A percentile compares a stretch with the other conserved stretches of the same genome.
These are phyloP conservation scores for Neospermospora avenae DNA, from an alignment of 2,329 filamentous ascomycete genomes.

Conservation along the genomic window DNA sequence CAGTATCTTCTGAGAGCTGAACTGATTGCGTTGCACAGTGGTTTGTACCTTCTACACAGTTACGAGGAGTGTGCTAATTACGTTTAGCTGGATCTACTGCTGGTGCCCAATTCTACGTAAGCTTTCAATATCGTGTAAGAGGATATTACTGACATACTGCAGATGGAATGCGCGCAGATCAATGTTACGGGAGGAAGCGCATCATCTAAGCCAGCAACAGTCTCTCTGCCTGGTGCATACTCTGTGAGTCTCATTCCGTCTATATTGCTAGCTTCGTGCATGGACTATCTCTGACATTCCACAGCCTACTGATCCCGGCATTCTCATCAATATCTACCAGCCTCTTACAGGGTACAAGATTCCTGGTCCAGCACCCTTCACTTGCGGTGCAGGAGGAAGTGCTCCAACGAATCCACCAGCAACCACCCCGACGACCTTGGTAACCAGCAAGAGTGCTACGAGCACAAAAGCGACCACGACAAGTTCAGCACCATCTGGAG, in stretches of 20 bases:
- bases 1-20: constrained; percentile 59
- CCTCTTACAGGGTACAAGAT: constrained; percentile 38
- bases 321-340: constrained; percentile 46
- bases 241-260: constrained; percentile 35
- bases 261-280: too few species aligned
- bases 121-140: not conserved
- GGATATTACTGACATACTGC: not conserved
- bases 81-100: constrained; percentile 33
- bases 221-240: constrained; percentile 29
- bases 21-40: constrained; percentile 57
- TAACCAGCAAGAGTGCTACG: constrained; percentile 3
- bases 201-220: constrained; percentile 22
- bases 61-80: not conserved
- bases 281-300: not conserved
- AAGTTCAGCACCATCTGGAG: not conserved
- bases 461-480: not conserved
- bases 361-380: constrained; percentile 39
- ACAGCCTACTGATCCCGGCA: constrained; percentile 43
- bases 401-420: not conserved
- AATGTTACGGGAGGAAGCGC: constrained; percentile 41
- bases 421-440: not conserved
- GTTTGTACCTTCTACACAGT: constrained; percentile 18
- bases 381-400: constrained; percentile 9
- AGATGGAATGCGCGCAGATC: constrained; percentile 49
- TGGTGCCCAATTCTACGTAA: constrained; percentile 48